These are phyloP conservation scores for Lagenaria siceraria DNA, from an alignment of 306 rosid species.

Conservation along the genomic window DNA sequence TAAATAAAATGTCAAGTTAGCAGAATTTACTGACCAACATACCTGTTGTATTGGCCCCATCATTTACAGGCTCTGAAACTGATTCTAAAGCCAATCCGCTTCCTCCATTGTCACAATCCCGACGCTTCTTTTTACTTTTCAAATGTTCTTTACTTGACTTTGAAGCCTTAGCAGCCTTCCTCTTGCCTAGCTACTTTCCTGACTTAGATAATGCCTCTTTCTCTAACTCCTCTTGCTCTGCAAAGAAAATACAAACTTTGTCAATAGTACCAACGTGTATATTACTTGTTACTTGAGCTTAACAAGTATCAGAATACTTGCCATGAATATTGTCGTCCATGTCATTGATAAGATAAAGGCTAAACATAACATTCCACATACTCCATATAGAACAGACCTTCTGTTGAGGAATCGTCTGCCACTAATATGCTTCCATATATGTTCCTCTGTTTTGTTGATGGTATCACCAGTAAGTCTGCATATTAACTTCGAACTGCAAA, in stretches of 20 bases:
- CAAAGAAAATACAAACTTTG: not conserved
- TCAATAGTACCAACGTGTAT: not conserved
- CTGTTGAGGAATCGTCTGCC: slow-evolving; percentile 81
- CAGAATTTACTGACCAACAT: slow-evolving; percentile 2
- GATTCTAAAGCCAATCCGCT: slow-evolving; percentile 61
- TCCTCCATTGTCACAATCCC: slow-evolving; percentile 73
- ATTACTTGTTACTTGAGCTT: not conserved
- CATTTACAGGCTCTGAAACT: slow-evolving; percentile 40
- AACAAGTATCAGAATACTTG: not conserved
- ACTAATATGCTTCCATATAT: slow-evolving; percentile 89
- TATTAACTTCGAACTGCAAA: slow-evolving; percentile 57
- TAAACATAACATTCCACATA: not conserved
- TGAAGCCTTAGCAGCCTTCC: slow-evolving; percentile 15
- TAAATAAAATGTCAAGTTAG: not conserved
- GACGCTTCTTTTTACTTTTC: slow-evolving; percentile 33
- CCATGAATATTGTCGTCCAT: not conserved
- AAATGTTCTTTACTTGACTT: slow-evolving; percentile 20
- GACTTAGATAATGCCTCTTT: slow-evolving; percentile 22
- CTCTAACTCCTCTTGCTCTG: slow-evolving; percentile 55
- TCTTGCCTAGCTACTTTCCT: slow-evolving; percentile 25
- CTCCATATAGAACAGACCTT: slow-evolving; percentile 33
- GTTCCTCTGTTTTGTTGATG: slow-evolving; percentile 80
- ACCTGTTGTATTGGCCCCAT: slow-evolving; percentile 37
- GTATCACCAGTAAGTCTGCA: slow-evolving; percentile 75
- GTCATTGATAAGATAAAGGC: not conserved